A percentile compares a stretch with the other conserved stretches of the same genome.
Conservation (phyloP, 2,329 filamentous ascomycete species). For the Penicillium sumatraense region DNA sequence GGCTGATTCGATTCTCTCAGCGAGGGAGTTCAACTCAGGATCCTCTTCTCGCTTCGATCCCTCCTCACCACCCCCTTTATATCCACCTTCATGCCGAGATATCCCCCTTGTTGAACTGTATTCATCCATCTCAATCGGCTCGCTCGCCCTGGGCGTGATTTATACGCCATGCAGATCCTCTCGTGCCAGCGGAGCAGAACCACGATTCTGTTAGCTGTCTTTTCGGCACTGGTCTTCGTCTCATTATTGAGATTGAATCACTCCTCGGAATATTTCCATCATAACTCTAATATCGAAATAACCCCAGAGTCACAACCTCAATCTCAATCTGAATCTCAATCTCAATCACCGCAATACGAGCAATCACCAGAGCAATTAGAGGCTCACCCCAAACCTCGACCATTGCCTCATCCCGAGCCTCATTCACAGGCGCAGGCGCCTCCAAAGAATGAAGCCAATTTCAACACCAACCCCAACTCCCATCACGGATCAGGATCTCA, state of each 20-base stretch:
- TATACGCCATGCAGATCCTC: slow-evolving; percentile 1
- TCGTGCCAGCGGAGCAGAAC: slow-evolving; percentile 1
- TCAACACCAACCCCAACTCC: too few relatives aligned
- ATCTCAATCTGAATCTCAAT: background rate
- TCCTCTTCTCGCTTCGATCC: background rate
- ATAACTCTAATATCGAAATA: slow-evolving; percentile 4
- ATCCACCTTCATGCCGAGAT: background rate
- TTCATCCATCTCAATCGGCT: slow-evolving; percentile 6
- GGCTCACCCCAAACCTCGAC: background rate
- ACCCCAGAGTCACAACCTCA: background rate
- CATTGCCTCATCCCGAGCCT: background rate
- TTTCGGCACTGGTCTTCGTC: background rate
- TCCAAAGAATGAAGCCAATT: background rate
- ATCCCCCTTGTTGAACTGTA: background rate
- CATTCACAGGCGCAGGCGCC: background rate
- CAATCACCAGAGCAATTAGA: background rate
- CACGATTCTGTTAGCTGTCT: background rate
- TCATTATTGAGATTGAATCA: background rate
- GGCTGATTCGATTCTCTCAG: background rate
- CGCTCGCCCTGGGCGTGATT: slow-evolving; percentile 2
- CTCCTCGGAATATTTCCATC: background rate
- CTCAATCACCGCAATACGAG: background rate
- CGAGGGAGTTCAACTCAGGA: background rate
- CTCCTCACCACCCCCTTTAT: background rate
- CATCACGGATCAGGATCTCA: too few relatives aligned